A percentile compares a stretch with the other conserved stretches of the same genome.
Evolutionary conservation across 2,329 filamentous ascomycete genomes (phyloP).

Genomic region (Xylaria arbuscula): DNA sequence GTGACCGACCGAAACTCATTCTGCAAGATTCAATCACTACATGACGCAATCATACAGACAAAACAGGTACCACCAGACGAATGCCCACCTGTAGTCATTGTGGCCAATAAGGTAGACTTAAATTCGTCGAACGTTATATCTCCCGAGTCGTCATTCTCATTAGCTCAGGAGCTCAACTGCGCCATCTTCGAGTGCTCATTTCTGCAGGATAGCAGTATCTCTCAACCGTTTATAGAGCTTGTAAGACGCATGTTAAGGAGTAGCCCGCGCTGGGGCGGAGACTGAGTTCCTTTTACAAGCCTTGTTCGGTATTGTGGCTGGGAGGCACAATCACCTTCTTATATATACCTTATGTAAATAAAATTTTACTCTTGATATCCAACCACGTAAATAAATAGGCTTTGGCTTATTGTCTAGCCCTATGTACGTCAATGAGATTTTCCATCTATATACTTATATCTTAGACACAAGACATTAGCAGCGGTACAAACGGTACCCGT

Average conservation of each 20-base stretch:
- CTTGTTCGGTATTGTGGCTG: no score
- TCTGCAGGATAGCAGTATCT: neutral
- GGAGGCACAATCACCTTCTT: no score
- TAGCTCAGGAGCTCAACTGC: neutral
- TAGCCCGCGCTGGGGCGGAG: neutral
- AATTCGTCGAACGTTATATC: neutral
- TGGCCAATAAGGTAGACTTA: slow-evolving; percentile 9
- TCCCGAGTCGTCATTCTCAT: neutral
- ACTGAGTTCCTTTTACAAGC: no score
- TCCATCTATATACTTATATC: no score
- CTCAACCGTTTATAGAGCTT: slow-evolving; percentile 6
- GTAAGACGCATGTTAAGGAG: slow-evolving; percentile 1
- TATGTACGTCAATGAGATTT: no score
- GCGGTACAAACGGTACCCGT: no score
- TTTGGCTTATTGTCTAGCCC: no score
- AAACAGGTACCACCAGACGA: neutral
- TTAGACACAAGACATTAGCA: no score
- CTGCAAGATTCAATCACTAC: neutral
- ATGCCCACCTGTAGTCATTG: slow-evolving; percentile 3
- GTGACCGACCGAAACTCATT: slow-evolving; percentile 9
- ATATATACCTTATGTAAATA: no score
- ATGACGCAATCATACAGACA: neutral
- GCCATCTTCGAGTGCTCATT: neutral
- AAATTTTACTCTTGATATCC: no score
- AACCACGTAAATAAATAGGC: no score